Evolutionary conservation across 2,329 filamentous ascomycete genomes (phyloP).

Genomic region (Huntiella savannae): DNA sequence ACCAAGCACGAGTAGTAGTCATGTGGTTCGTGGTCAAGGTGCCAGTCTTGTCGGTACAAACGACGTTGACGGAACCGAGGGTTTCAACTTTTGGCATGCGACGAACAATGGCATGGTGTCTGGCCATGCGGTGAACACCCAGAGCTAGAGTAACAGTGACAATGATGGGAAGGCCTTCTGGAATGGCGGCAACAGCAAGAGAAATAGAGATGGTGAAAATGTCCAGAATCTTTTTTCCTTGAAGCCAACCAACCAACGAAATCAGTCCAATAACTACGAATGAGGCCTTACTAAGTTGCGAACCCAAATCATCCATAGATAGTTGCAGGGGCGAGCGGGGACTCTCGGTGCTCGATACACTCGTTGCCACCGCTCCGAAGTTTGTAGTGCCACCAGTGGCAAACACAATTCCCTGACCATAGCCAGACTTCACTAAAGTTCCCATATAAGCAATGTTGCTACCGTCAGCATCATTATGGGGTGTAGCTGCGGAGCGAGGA

Average conservation of each 20-base stretch:
- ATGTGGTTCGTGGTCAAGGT: conserved; percentile 96
- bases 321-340: conserved; percentile 83
- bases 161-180: conserved; percentile 90
- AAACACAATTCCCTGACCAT: conserved; percentile 94
- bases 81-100: conserved; percentile 95
- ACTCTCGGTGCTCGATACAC: conserved; percentile 84
- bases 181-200: conserved; percentile 86
- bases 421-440: conserved; percentile 80
- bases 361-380: conserved; percentile 90
- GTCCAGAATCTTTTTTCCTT: conserved; percentile 76
- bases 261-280: conserved; percentile 90
- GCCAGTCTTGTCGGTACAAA: conserved; percentile 96
- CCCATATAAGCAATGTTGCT: conserved; percentile 98
- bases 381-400: conserved; percentile 85
- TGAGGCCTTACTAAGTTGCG: conserved; percentile 90
- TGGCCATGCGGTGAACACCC: conserved; percentile 91
- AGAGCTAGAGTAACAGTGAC: conserved; percentile 92
- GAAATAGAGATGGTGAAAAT: conserved; percentile 98
- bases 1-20: conserved; percentile 94
- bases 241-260: conserved; percentile 71
- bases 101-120: conserved; percentile 83
- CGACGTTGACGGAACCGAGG: conserved; percentile 95
- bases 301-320: conserved; percentile 93
- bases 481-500: conserved; percentile 15
- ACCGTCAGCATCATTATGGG: conserved; percentile 36